Percentiles rank a stretch among this genome's conserved stretches.
These are phyloP conservation scores for Chondrostereum purpureum DNA, from an alignment of 1,284 basidiomycete genomes.

Conservation along the genomic window DNA sequence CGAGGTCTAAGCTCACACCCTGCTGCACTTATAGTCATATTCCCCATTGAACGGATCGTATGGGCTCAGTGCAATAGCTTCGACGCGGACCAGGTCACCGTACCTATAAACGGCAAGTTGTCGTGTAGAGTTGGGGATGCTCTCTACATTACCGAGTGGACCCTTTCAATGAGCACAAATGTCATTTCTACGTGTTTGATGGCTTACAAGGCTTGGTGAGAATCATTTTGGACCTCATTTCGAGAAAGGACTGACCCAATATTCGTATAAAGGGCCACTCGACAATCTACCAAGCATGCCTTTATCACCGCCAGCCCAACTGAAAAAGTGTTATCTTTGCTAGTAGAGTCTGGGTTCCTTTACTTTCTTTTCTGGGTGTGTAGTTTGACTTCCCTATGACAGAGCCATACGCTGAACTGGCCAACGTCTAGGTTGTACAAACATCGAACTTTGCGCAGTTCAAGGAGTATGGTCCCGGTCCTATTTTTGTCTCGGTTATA, in stretches of 20 bases:
- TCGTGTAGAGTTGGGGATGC: neutral
- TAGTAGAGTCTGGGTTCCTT: neutral
- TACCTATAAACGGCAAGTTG: too few relatives aligned
- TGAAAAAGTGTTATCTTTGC: too few relatives aligned
- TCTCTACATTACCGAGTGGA: neutral
- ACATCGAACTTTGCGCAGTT: neutral
- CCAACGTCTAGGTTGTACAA: neutral
- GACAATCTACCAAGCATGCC: too few relatives aligned
- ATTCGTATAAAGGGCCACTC: too few relatives aligned
- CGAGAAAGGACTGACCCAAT: too few relatives aligned
- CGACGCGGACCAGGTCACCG: neutral
- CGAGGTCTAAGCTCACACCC: too few relatives aligned
- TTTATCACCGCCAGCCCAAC: too few relatives aligned
- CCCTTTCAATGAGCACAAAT: neutral
- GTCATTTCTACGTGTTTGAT: neutral
- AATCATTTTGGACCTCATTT: too few relatives aligned
- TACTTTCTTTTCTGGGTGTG: neutral
- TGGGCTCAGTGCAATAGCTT: neutral
- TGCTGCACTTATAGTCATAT: neutral
- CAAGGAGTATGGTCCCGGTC: neutral
- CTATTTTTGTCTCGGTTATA: neutral
- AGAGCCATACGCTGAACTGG: too few relatives aligned
- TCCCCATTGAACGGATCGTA: neutral
- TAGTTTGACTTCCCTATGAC: too few relatives aligned
- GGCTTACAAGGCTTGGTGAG: neutral